phyloP scores from a whole-genome alignment of 2,329 filamentous ascomycete genomes.

The Diaporthe nobilis region DNA sequence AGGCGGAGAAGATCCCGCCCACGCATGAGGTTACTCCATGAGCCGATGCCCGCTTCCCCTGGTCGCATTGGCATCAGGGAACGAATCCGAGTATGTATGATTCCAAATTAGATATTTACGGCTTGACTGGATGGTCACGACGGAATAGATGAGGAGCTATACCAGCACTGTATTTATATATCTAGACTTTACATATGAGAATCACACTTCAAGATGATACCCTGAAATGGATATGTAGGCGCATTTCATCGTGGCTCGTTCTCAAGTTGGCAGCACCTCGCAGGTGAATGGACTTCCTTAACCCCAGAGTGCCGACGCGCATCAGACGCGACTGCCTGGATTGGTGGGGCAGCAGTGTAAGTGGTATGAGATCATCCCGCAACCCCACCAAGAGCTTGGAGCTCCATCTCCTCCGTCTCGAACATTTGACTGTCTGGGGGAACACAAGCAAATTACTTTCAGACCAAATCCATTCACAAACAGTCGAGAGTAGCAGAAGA shows the following conservation, averaged over 20 bases:
- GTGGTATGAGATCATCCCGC: conserved; percentile 39
- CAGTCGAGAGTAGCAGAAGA: neutral
- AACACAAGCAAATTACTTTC: neutral
- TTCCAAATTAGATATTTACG: neutral
- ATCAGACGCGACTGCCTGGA: conserved; percentile 35
- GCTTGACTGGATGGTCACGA: too few relatives aligned
- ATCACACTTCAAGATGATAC: conserved; percentile 21
- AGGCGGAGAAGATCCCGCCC: conserved; percentile 38
- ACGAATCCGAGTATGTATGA: neutral
- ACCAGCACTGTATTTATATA: conserved; percentile 1
- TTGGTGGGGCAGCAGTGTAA: conserved; percentile 35
- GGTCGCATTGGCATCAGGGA: neutral
- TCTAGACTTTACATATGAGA: neutral
- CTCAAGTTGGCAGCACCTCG: neutral
- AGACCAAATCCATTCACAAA: neutral
- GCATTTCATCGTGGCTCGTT: neutral
- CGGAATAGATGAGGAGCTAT: too few relatives aligned
- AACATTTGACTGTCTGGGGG: neutral
- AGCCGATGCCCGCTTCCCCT: neutral
- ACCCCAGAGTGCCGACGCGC: conserved; percentile 16
- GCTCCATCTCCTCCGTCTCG: neutral
- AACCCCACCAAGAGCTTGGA: conserved; percentile 25
- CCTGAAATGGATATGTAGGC: neutral
- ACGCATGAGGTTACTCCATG: neutral
- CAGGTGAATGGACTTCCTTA: neutral